These are phyloP conservation scores for Colletotrichum magnum DNA, from an alignment of 2,329 filamentous ascomycete species.

Conservation along the genomic window DNA sequence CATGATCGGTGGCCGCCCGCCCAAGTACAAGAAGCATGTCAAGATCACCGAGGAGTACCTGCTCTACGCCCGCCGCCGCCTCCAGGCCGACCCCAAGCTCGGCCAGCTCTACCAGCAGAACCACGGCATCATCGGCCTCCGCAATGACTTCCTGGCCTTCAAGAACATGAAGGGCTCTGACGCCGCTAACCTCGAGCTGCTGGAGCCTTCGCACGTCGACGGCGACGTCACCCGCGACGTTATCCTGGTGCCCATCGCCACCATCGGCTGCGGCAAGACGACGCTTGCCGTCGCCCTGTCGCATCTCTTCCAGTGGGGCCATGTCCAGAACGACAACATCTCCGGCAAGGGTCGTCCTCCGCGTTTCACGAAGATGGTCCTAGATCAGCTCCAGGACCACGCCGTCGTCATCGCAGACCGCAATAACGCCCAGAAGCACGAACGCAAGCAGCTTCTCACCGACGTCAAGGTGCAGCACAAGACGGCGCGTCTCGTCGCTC, in stretches of 20 bases:
- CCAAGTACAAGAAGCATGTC: constrained; percentile 87
- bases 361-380: constrained; percentile 81
- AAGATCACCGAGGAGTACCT: constrained; percentile 94
- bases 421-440: constrained; percentile 92
- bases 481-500: constrained; percentile 81
- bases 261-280: constrained; percentile 97
- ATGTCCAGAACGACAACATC: constrained; percentile 98
- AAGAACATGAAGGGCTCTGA: constrained; percentile 90
- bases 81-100: constrained; percentile 77
- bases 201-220: constrained; percentile 59
- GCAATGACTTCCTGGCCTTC: constrained; percentile 87
- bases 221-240: constrained; percentile 76
- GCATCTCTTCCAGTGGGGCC: constrained; percentile 90
- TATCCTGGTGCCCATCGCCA: constrained; percentile 90
- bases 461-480: constrained; percentile 78
- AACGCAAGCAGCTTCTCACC: constrained; percentile 87
- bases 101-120: constrained; percentile 84
- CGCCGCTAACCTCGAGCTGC: constrained; percentile 82
- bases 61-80: constrained; percentile 80
- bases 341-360: constrained; percentile 82
- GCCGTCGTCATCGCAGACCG: constrained; percentile 90
- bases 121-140: constrained; percentile 93
- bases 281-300: constrained; percentile 87
- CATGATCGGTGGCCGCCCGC: constrained; percentile 81
- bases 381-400: constrained; percentile 73